These are phyloP conservation scores for Ilex aquifolium DNA, from an alignment of 257 asterid species.

Conservation along the genomic window DNA sequence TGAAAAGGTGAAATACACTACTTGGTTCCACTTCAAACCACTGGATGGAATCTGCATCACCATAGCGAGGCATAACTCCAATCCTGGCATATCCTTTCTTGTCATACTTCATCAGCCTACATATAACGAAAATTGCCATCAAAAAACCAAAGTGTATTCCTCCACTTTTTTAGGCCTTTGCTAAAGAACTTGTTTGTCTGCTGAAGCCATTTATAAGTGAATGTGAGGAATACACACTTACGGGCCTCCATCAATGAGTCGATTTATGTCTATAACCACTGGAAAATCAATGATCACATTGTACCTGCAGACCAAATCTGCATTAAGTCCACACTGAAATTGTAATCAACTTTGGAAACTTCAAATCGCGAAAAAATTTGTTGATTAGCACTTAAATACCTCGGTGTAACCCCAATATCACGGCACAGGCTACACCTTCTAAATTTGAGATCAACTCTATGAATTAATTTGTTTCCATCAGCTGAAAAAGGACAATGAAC, in stretches of 20 bases:
- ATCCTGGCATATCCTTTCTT: constrained; percentile 50
- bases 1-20: constrained; percentile 54
- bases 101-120: constrained; percentile 47
- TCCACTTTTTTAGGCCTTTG: background rate
- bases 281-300: constrained; percentile 71
- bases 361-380: background rate
- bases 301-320: constrained; percentile 25
- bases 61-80: constrained; percentile 80
- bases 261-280: constrained; percentile 38
- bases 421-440: constrained; percentile 58
- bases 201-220: background rate
- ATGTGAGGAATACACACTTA: constrained; percentile 24
- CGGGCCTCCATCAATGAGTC: constrained; percentile 58
- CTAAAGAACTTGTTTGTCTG: background rate
- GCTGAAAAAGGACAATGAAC: constrained; percentile 20
- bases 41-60: constrained; percentile 48
- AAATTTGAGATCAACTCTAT: constrained; percentile 52
- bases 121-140: background rate
- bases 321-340: background rate
- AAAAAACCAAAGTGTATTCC: background rate
- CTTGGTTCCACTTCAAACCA: constrained; percentile 71
- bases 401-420: constrained; percentile 53
- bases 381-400: constrained; percentile 14
- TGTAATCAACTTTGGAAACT: background rate
- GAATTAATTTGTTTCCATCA: constrained; percentile 52